Base-by-base conservation (phyloP, 176 grass and related monocot species). In the Cymbopogon citratus region DNA sequence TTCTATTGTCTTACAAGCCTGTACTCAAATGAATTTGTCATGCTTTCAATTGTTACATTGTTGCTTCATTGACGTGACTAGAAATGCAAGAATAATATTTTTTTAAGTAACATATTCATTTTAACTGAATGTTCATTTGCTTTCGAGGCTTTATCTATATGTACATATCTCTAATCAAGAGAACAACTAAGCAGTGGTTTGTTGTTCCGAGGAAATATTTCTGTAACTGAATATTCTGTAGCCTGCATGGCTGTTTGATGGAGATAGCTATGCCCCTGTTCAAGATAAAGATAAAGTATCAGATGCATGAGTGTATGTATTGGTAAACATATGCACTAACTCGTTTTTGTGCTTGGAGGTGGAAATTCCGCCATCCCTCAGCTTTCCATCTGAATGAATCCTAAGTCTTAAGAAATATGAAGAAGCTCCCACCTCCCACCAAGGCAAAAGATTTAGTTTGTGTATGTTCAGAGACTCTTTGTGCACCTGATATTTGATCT, bases 191-290 rank as follows among this genome's bases (percentile, higher is more conserved):
- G 3, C 16, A 63, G 24, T 62, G 69, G 56, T 60, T n/a, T 87
- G n/a, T 82, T 87, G 16, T 34, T 56, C 48, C 39, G 51, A 71
- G n/a, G 69, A 80, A 75, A 80, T 74, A 59, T 80, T 69, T 73
- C 35, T 79, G 63, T 76, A 51, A 26, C 40, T 33, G 63, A 23
- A 51, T 71, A 35, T 54, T 57, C 31, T 75, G 31, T 23, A 24
- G 13, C 15, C 13, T 80, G 29, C 44, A 74, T 41, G 57, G 31
- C 28, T 67, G 40, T 71, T 66, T 60, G 33, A 56, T 40, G 2
- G 7, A 44, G 57, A 78, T 29, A 44, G 24, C 28, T 27, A 28
- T 73, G 45, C 26, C 28, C 63, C n/a, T 60, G 34, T 66, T 64
- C 0, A 71, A 66, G 74, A 39, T 36, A 39, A 24, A 41, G 11